phyloP scores from a whole-genome alignment of 2,329 filamentous ascomycete species.

The Madurella mycetomatis region DNA sequence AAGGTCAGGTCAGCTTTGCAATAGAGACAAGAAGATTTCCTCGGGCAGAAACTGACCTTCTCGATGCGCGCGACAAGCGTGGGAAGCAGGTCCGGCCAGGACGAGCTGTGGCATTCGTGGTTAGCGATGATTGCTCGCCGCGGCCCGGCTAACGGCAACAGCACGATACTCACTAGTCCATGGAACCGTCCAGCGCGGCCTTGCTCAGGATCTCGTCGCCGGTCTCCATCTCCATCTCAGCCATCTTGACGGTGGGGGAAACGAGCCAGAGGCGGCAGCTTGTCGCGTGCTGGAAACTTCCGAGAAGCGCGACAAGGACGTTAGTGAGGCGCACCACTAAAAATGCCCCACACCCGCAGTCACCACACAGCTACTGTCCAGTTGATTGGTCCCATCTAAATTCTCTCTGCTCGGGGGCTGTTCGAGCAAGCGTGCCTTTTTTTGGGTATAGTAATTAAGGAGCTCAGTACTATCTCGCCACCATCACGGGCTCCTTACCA shows the following conservation, averaged over 20 bases:
- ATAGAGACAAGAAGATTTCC: neutral
- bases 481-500: no score
- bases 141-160: neutral
- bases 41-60: conserved; percentile 37
- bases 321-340: no score
- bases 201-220: conserved; percentile 46
- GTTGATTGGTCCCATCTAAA: no score
- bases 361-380: no score
- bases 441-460: no score
- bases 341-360: no score
- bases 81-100: conserved; percentile 65
- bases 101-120: conserved; percentile 44
- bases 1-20: conserved; percentile 10
- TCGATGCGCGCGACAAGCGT: conserved; percentile 65
- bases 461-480: no score
- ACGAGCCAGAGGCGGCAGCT: neutral
- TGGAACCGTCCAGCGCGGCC: conserved; percentile 48
- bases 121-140: conserved; percentile 6
- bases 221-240: conserved; percentile 51
- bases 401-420: no score
- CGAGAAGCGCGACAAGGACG: conserved; percentile 1
- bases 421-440: no score
- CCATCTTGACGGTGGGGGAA: conserved; percentile 26
- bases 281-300: conserved; percentile 14
- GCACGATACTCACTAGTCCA: conserved; percentile 49